phyloP scores from a whole-genome alignment of 768 basidiomycete genomes.

The Serendipita vermifera region DNA sequence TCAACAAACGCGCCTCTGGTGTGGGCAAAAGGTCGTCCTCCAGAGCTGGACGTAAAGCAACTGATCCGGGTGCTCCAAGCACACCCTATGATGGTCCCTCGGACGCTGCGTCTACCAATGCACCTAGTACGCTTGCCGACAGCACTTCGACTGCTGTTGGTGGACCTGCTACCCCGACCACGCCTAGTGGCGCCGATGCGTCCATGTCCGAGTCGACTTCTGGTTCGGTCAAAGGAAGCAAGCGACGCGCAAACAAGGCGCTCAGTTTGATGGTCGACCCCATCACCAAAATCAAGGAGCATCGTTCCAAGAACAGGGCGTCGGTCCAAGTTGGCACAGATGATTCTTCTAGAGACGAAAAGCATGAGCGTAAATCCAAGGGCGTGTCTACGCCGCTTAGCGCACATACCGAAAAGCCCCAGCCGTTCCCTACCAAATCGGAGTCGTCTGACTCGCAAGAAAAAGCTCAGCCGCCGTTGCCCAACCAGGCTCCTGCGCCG shows the following conservation, averaged over 20 bases:
- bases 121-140: constrained; percentile 9
- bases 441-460: neutral
- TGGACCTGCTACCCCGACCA: constrained; percentile 16
- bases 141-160: constrained; percentile 16
- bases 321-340: neutral
- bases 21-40: constrained; percentile 10
- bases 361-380: neutral
- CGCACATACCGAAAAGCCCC: neutral
- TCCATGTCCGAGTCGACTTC: constrained; percentile 4
- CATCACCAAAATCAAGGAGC: neutral
- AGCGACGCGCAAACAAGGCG: neutral
- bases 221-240: constrained; percentile 1
- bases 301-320: neutral
- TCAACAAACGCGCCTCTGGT: neutral
- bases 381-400: neutral
- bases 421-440: neutral
- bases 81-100: constrained; percentile 26
- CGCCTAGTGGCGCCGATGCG: constrained; percentile 10
- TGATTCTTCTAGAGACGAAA: neutral
- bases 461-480: neutral
- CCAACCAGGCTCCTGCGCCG: too few relatives aligned
- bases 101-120: neutral
- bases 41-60: constrained; percentile 15
- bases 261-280: constrained; percentile 6
- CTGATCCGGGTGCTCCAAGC: constrained; percentile 25